Base-by-base conservation (phyloP, 2,329 filamentous ascomycete species). In the Aspergillus sp. region DNA sequence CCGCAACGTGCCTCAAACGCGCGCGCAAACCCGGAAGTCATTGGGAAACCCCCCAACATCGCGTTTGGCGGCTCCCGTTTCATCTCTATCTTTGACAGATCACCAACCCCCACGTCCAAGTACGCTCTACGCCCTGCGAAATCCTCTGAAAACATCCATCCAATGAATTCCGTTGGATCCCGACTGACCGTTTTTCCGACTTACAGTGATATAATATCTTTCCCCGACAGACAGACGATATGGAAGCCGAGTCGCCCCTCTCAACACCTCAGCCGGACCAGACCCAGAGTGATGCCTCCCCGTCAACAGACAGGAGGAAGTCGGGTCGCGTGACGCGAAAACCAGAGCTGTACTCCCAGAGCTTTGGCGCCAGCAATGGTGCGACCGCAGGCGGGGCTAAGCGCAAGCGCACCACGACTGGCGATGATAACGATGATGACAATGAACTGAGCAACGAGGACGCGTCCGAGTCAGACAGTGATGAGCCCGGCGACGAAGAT, bases 341-440 rank as follows among this genome's bases (percentile, higher is more conserved):
- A 62, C 79, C 79, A 38, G 75, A 77, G 57, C 58, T 78, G 21
- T 80, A 77, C 58, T 78, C 78, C 6, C 71, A 78, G 58, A 77
- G 66, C 49, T 68, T 74, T 60, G 70, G 70, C 54, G 66, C 66
- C 54, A 66, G 64, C 59, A 61, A 73, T 17, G 60, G 67, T 49
- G 60, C 58, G 54, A 59, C 57, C 11, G 68, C 66, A 32, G 66
- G 72, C 57, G 66, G 74, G n/a, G 70, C 73, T 11, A 85, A 85
- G 71, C 80, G 83, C 62, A 85, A 85, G 71, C 78, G 81, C 60
- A 68, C 64, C n/a, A 63, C 71, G n/a, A 70, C 72, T 49, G 73
- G 70, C 39, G 72, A 76, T 13, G 73, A 74, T 5, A 71, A 75
- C 13, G 73, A 77, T 10, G 71, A 75, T 25, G 70, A 68, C 42